Base-by-base conservation (phyloP, 129 eudicot genomes). In the Ambrosia trifida region DNA sequence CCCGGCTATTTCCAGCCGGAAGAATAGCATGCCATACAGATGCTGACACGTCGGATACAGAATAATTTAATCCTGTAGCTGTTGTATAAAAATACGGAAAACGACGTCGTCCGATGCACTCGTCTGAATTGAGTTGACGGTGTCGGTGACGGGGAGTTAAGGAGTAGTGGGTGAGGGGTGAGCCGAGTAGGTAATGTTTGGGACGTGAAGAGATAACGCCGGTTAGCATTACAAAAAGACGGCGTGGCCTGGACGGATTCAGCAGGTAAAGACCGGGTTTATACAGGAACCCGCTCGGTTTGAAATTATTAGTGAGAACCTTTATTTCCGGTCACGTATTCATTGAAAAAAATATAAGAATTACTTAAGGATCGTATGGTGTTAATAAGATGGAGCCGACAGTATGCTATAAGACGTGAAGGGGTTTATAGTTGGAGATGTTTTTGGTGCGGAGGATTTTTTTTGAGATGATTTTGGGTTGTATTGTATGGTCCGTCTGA, bases 141-240 rank as follows among this genome's bases (percentile, higher is more conserved):
- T 82, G 74, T 7, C 88, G 86, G 75, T 53, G 78, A 17, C 71
- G 84, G 41, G 71, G 19, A 62, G 87, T 47, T 69, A 72, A 40
- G 79, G 69, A 72, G 72, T 68, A 61, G 74, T 70, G 70, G 64
- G 84, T 53, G 72, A 77, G 63, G 28, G 83, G 77, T 28, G 91
- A 77, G 7, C 80, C 49, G 38, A 83, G 58, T 24, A 79, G 73
- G 84, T 81, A 86, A 73, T 81, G 79, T 84, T 84, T 90, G 35
- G 89, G 89, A 68, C 97, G 95, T 50, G 84, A 80, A 59, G 88
- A 91, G 17, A 91, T 78, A 72, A 84, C 77, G 4, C 87, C 93
- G 66, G 87, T 88, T 11, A 91, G 96, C 97, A 91, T 91, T 78
- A 86, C 89, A 80, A 81, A 64, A 45, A 11, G 28, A 24, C 28